Evolutionary conservation across 1,139 yeast species (phyloP).

Genomic region (Suhomyces wounanorum): DNA sequence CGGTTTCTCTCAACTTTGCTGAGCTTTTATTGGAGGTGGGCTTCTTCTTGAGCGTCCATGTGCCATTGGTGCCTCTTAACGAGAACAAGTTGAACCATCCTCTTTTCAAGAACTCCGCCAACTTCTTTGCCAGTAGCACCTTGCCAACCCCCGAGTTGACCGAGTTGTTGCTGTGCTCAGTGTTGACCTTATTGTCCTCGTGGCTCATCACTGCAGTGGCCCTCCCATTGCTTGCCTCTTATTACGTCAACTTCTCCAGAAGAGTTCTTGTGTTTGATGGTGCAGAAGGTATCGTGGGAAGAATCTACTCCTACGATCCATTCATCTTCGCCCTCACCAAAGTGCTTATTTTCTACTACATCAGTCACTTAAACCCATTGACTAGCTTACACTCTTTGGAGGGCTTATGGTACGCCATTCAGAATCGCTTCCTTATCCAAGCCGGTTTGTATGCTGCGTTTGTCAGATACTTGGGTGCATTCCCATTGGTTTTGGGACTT

Average conservation of each 20-base stretch:
- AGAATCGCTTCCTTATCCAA: conserved; percentile 38
- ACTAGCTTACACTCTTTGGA: conserved; percentile 25
- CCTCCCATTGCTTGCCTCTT: conserved; percentile 49
- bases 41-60: conserved; percentile 37
- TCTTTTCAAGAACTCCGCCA: conserved; percentile 36
- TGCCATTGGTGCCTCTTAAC: conserved; percentile 42
- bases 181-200: conserved; percentile 34
- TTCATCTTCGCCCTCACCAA: conserved; percentile 57
- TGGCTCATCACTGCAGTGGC: conserved; percentile 47
- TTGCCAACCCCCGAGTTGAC: conserved; percentile 40
- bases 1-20: conserved; percentile 48
- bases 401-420: conserved; percentile 40
- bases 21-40: conserved; percentile 42
- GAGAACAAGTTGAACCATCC: conserved; percentile 43
- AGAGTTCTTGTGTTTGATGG: conserved; percentile 31
- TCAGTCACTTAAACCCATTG: conserved; percentile 32
- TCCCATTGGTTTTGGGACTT: conserved; percentile 50
- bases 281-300: conserved; percentile 31
- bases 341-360: conserved; percentile 46
- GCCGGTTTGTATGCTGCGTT: conserved; percentile 42
- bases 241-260: conserved; percentile 56
- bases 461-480: conserved; percentile 42
- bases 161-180: conserved; percentile 31
- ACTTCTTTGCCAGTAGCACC: conserved; percentile 27
- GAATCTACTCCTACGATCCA: conserved; percentile 56